These are phyloP conservation scores for Claviceps fusiformis DNA, from an alignment of 2,329 filamentous ascomycete species.

Conservation along the genomic window DNA sequence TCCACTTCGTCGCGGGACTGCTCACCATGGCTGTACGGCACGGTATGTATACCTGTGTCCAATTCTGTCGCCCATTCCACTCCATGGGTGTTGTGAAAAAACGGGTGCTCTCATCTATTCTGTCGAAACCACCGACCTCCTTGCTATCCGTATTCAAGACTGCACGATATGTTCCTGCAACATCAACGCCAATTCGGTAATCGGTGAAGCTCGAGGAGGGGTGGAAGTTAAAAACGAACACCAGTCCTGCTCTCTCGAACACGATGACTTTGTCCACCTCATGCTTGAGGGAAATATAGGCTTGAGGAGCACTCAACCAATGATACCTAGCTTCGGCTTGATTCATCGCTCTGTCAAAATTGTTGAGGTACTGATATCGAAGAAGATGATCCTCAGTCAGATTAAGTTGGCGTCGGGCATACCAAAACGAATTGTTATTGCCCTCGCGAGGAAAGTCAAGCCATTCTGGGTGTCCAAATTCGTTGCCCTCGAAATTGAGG, in stretches of 20 bases:
- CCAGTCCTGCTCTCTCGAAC: slow-evolving; percentile 78
- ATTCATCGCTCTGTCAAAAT: slow-evolving; percentile 91
- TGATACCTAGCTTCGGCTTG: slow-evolving; percentile 74
- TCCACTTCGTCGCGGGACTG: slow-evolving; percentile 6
- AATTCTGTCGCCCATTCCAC: slow-evolving; percentile 87
- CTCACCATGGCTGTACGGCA: slow-evolving; percentile 69
- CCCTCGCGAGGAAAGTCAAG: slow-evolving; percentile 93
- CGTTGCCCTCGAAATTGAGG: slow-evolving; percentile 97
- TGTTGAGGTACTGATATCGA: slow-evolving; percentile 82
- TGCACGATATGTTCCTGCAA: slow-evolving; percentile 71
- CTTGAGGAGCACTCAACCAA: slow-evolving; percentile 77
- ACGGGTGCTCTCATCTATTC: slow-evolving; percentile 64
- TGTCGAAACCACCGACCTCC: slow-evolving; percentile 65
- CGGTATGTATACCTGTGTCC: slow-evolving; percentile 83
- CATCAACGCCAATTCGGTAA: slow-evolving; percentile 81
- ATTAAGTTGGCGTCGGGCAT: slow-evolving; percentile 86
- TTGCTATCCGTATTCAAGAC: slow-evolving; percentile 70
- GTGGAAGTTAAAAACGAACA: slow-evolving; percentile 97
- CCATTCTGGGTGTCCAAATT: slow-evolving; percentile 98
- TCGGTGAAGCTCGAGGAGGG: slow-evolving; percentile 73
- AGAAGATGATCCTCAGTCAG: slow-evolving; percentile 74
- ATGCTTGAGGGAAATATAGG: slow-evolving; percentile 88
- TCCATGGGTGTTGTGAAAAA: slow-evolving; percentile 86
- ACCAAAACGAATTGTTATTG: slow-evolving; percentile 88
- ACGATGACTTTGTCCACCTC: slow-evolving; percentile 89